These are phyloP conservation scores for Dothidotthia symphoricarpi DNA, from an alignment of 2,329 filamentous ascomycete species.

Conservation along the genomic window DNA sequence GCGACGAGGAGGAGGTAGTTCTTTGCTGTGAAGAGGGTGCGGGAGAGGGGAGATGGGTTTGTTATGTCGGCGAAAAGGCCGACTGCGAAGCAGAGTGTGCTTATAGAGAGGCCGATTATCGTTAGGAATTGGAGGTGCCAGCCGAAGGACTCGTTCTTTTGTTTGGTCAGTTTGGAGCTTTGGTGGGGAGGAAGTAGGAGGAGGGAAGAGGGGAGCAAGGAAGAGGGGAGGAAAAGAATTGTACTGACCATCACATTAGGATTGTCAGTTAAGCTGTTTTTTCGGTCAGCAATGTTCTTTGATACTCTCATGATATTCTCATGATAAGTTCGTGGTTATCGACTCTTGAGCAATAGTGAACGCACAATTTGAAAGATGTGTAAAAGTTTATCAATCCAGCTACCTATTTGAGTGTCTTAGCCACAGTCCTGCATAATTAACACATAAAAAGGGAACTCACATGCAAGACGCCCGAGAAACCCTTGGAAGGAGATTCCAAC, in stretches of 20 bases:
- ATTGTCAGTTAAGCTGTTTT: slow-evolving; percentile 28
- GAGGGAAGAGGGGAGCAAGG: too few relatives aligned
- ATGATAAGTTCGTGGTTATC: not conserved
- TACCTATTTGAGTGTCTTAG: slow-evolving; percentile 18
- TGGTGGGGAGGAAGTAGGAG: too few relatives aligned
- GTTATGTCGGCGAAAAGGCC: slow-evolving; percentile 66
- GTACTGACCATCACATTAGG: slow-evolving; percentile 28
- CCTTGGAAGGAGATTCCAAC: slow-evolving; percentile 63
- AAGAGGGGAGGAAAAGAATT: too few relatives aligned
- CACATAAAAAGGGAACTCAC: slow-evolving; percentile 26
- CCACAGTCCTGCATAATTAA: slow-evolving; percentile 1
- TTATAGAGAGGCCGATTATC: slow-evolving; percentile 66
- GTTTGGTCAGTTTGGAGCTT: too few relatives aligned
- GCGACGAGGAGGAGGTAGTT: slow-evolving; percentile 65
- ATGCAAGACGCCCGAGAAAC: slow-evolving; percentile 63
- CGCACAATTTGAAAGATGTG: slow-evolving; percentile 45
- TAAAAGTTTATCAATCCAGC: slow-evolving; percentile 48
- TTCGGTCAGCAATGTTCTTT: slow-evolving; percentile 18
- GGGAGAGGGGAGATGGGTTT: slow-evolving; percentile 41
- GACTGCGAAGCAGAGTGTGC: slow-evolving; percentile 59
- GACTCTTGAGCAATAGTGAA: not conserved
- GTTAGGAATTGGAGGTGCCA: slow-evolving; percentile 72
- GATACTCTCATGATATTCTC: not conserved
- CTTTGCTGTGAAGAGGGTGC: slow-evolving; percentile 62
- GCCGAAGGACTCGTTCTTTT: slow-evolving; percentile 59